Evolutionary conservation across 2,329 filamentous ascomycete genomes (phyloP).

Genomic region (Coniochaeta sp.): DNA sequence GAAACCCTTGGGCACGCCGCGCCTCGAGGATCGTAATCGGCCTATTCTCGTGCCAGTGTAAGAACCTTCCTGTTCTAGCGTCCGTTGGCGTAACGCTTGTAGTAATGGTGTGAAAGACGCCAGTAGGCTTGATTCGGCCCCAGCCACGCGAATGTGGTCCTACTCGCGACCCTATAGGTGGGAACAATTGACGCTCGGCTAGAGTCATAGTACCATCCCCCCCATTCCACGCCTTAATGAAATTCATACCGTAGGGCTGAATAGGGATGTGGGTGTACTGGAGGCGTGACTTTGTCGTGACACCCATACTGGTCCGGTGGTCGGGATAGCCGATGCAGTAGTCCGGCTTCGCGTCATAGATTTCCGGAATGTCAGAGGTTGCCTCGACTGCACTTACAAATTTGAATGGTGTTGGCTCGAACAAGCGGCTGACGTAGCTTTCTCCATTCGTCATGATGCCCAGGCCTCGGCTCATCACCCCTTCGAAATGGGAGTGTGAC

Average conservation of each 20-base stretch:
- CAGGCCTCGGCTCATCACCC: constrained; percentile 27
- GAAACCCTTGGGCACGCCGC: constrained; percentile 61
- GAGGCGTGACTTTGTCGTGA: constrained; percentile 28
- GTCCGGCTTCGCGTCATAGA: constrained; percentile 54
- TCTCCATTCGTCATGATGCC: constrained; percentile 54
- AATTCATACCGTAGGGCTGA: constrained; percentile 46
- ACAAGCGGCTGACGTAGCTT: constrained; percentile 46
- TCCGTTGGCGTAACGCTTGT: constrained; percentile 46
- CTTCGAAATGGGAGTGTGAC: constrained; percentile 54
- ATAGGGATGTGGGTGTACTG: constrained; percentile 53
- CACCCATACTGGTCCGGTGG: constrained; percentile 45
- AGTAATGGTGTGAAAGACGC: constrained; percentile 55
- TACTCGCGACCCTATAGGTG: constrained; percentile 10
- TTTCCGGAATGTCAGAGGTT: constrained; percentile 50
- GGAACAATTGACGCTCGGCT: constrained; percentile 32
- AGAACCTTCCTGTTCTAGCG: constrained; percentile 39
- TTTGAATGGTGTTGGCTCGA: constrained; percentile 50
- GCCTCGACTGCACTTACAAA: constrained; percentile 46
- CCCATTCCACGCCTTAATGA: constrained; percentile 34
- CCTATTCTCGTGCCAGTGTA: constrained; percentile 63
- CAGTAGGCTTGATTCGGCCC: constrained; percentile 30
- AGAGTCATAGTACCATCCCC: constrained; percentile 27
- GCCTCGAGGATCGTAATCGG: constrained; percentile 58
- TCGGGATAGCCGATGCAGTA: constrained; percentile 61
- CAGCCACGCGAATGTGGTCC: constrained; percentile 22